Base-by-base conservation (phyloP, 2,329 filamentous ascomycete species). In the Colletotrichum siamense region DNA sequence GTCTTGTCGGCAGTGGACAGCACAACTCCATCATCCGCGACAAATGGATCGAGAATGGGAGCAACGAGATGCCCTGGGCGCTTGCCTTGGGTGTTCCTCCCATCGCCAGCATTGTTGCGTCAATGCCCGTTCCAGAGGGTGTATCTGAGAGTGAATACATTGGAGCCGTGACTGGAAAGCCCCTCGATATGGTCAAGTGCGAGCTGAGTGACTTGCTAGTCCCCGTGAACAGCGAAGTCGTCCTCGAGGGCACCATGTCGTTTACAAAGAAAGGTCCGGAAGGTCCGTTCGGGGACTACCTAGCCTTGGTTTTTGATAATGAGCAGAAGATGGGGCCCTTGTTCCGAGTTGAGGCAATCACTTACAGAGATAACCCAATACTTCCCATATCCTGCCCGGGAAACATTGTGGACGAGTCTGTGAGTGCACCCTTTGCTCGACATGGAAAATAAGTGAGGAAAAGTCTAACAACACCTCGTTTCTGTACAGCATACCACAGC, bases 171-270 rank as follows among this genome's bases (percentile, higher is more conserved):
- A 83, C 83, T 2, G 88, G 88, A 3, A 75, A 79, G 0, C 81
- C 88, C 0, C 71, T 90, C 5, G 86, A 90, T 28, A 77, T 91
- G 0, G 86, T 88, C 52, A 90, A 89, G 77, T 90, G 88, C 73
- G 89, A 90, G 24, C 87, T 85, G 1, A 90, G 88, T 71, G 82
- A 86, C 52, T 80, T 90, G 0, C 79, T 83, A 4, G 88, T 90
- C 0, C 89, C 89, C 1, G 88, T 88, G 0, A 88, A 85, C 71
- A 79, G 84, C 1, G 89, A 91, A 78, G 90, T 90, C 64, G 85
- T 90, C 0, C 80, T 91, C 4, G 89, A 91, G 75, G 89, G 89
- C 3, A 86, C 84, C 0, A 76, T 88, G 16, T 90, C 88, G 0
- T 81, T 86, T 7, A 84, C 84, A 0, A 85, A 90, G 57, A 86